Evolutionary conservation across 75 land plant genomes (phyloP).

Genomic region (Larix kaempferi): DNA sequence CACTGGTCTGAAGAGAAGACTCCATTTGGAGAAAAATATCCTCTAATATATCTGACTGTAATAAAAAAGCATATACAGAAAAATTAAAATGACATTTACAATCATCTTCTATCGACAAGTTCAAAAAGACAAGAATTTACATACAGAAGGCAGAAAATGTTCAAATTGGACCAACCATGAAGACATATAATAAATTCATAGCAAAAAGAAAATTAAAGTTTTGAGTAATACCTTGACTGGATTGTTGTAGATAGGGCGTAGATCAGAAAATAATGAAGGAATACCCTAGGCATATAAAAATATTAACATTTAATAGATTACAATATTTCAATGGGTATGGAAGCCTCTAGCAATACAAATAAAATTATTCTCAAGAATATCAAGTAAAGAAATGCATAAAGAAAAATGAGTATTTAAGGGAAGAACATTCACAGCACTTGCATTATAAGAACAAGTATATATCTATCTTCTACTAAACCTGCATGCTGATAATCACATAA

Average conservation of each 20-base stretch:
- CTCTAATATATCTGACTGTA: slow-evolving; percentile 72
- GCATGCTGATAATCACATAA: too few relatives aligned
- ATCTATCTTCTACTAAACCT: too few relatives aligned
- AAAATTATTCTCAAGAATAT: not conserved
- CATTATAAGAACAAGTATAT: not conserved
- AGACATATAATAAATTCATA: not conserved
- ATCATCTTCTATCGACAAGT: not conserved
- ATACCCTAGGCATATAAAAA: slow-evolving; percentile 50
- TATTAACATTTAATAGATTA: not conserved
- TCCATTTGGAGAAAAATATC: slow-evolving; percentile 59
- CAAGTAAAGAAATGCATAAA: not conserved
- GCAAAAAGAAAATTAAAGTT: not conserved
- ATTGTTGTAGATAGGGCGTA: slow-evolving; percentile 76
- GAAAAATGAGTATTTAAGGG: not conserved
- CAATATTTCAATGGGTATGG: not conserved
- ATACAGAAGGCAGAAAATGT: not conserved
- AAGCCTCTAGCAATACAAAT: too few relatives aligned
- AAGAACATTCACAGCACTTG: not conserved
- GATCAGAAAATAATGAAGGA: slow-evolving; percentile 92
- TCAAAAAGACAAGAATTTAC: not conserved
- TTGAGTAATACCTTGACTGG: slow-evolving; percentile 61
- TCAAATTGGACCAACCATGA: not conserved
- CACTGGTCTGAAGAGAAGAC: slow-evolving; percentile 51
- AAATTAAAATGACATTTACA: not conserved
- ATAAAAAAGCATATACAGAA: not conserved